phyloP scores from a whole-genome alignment of 441 rosid species.

The Francoa sonchifolia region DNA sequence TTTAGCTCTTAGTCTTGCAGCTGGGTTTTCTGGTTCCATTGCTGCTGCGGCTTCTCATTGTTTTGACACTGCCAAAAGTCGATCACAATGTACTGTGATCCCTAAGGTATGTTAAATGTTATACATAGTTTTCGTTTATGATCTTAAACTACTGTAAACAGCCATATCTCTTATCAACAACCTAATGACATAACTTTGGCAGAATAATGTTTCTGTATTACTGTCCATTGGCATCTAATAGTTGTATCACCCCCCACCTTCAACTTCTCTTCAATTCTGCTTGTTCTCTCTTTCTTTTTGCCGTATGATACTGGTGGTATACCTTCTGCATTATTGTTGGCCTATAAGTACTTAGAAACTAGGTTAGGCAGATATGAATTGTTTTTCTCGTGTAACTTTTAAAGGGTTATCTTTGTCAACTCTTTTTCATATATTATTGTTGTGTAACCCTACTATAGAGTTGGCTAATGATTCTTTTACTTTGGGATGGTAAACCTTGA shows the following conservation, averaged over 20 bases:
- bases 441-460: too few species aligned
- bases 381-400: too few species aligned
- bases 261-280: neutral
- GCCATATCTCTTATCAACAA: neutral
- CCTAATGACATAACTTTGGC: neutral
- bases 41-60: slow-evolving; percentile 94
- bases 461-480: too few species aligned
- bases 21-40: slow-evolving; percentile 77
- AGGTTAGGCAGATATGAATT: neutral
- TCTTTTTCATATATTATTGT: too few species aligned
- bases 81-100: slow-evolving; percentile 66
- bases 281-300: neutral
- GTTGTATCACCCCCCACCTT: too few species aligned
- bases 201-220: neutral
- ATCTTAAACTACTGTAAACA: neutral
- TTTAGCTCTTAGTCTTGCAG: slow-evolving; percentile 50
- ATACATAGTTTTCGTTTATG: neutral
- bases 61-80: slow-evolving; percentile 77
- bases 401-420: too few species aligned
- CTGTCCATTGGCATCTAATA: neutral
- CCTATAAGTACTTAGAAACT: neutral
- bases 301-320: neutral
- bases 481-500: too few species aligned
- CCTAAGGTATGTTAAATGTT: slow-evolving; percentile 44
- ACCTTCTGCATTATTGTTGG: neutral